Evolutionary conservation across 1,284 basidiomycete species (phyloP), one percentile per base, ranked within the genome.

Genomic region (Pseudozyma sp.): DNA sequence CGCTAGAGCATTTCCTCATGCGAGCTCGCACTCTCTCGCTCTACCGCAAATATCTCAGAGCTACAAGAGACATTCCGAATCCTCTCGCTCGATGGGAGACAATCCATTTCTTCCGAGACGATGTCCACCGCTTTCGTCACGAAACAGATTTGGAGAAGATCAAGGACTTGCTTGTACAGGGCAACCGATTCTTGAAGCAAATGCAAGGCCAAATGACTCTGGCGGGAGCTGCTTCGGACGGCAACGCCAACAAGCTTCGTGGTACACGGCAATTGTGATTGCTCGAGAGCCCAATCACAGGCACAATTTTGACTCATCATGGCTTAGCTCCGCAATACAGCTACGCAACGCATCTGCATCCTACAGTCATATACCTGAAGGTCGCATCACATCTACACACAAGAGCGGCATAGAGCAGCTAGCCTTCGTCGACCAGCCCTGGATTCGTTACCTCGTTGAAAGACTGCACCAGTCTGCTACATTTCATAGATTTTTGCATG

Each of bases 21-120:
- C 78, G 75, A 25, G 43, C 64, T 1, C 64, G 67, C 9, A 73
- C 64, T 5, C 52, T 77, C 19, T 62, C 74, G 19, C 72, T 82
- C 47, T 82, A 77, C 44, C 70, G 80, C 55, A 70, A 70, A 48
- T 76, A 79, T 31, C 52, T 82, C 13, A 65, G 80, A 5, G 78
- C 78, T 1, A 73, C 80, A 3, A 47, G 80, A 36, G 71, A 76
- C 59, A 82, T 82, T 14, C 74, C 78, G 1, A 79, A 82, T 25
- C 80, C 80, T 6, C 14, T 57, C 1, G 80, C 80, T 8, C 66
- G 80, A 12, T 67, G 78, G 57, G 80, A 82, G 54, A 80, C 80
- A 5, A 74, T 82, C 18, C 61, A 77, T 11, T 82, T 72, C 57
- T 76, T 76, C 50, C 64, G 73, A 2, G 57, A 69, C 16, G 75